A percentile compares a stretch with the other conserved stretches of the same genome.
These are phyloP conservation scores for Fusarium nelsonii DNA, from an alignment of 2,329 filamentous ascomycete genomes.

Conservation along the genomic window DNA sequence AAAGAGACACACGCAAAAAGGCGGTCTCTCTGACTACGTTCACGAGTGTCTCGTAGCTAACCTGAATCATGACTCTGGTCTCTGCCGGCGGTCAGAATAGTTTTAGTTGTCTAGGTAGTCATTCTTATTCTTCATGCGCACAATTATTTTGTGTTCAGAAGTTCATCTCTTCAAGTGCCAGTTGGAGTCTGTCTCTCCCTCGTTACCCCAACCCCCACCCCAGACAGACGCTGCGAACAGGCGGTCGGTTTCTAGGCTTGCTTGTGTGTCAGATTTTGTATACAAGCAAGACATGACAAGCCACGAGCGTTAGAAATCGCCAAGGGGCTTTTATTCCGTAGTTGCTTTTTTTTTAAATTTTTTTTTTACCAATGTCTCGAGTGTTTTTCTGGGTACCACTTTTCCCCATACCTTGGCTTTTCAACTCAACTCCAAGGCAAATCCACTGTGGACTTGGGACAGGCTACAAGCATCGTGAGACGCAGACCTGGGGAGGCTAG, in stretches of 20 bases:
- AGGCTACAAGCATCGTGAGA: constrained; percentile 37
- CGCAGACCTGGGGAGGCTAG: constrained; percentile 29
- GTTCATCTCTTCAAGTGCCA: constrained; percentile 33
- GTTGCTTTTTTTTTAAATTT: neutral
- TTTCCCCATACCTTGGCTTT: constrained; percentile 10
- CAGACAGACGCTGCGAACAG: constrained; percentile 20
- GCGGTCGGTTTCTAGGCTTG: constrained; percentile 14
- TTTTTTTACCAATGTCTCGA: constrained; percentile 3
- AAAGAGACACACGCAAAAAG: neutral
- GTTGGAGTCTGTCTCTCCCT: constrained; percentile 4
- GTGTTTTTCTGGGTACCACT: neutral
- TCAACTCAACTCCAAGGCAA: neutral
- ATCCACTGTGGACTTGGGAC: neutral
- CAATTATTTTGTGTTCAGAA: constrained; percentile 22
- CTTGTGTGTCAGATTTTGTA: constrained; percentile 24
- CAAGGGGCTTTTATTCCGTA: neutral
- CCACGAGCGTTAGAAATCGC: constrained; percentile 41
- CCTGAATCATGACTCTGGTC: constrained; percentile 17
- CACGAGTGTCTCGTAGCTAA: constrained; percentile 1
- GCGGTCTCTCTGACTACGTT: constrained; percentile 21
- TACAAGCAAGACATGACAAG: constrained; percentile 14
- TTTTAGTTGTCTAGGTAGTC: constrained; percentile 5
- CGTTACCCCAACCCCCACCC: constrained; percentile 1
- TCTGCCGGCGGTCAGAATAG: constrained; percentile 3
- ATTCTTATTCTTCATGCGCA: neutral